Percentiles rank a stretch among this genome's conserved stretches.
Evolutionary conservation across 2,329 filamentous ascomycete species (phyloP).

Genomic region (Calonectria pauciramosa): DNA sequence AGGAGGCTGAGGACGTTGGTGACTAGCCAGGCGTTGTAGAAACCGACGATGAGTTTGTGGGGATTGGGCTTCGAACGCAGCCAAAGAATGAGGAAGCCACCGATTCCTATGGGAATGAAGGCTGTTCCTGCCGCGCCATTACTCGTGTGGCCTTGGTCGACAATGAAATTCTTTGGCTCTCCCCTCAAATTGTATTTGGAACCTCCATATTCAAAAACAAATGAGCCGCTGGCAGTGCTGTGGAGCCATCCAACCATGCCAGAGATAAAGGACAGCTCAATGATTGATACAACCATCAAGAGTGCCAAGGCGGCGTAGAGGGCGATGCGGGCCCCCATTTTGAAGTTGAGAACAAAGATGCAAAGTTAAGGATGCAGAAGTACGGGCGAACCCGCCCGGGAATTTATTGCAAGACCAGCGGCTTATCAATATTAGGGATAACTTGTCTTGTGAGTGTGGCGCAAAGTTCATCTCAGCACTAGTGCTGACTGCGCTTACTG

Average conservation of each 20-base stretch:
- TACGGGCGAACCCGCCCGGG: not conserved
- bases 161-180: constrained; percentile 42
- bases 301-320: constrained; percentile 42
- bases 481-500: not conserved
- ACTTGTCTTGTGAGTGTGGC: not conserved
- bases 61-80: constrained; percentile 33
- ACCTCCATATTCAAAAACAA: constrained; percentile 32
- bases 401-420: not conserved
- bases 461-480: not conserved
- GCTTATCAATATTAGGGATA: not conserved
- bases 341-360: not conserved
- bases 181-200: constrained; percentile 33
- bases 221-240: constrained; percentile 40
- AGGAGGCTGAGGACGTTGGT: constrained; percentile 40
- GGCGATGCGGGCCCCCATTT: constrained; percentile 12
- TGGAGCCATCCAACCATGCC: constrained; percentile 46
- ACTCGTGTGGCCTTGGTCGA: constrained; percentile 46
- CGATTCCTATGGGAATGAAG: constrained; percentile 44
- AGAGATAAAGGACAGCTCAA: constrained; percentile 46
- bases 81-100: constrained; percentile 41
- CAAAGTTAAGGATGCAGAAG: not conserved
- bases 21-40: constrained; percentile 43
- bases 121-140: constrained; percentile 48
- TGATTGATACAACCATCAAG: constrained; percentile 45
- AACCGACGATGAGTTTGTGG: constrained; percentile 24